A percentile compares a stretch with the other conserved stretches of the same genome.
These are phyloP conservation scores for Monilinia fructicola DNA, from an alignment of 2,329 filamentous ascomycete species.

Conservation along the genomic window DNA sequence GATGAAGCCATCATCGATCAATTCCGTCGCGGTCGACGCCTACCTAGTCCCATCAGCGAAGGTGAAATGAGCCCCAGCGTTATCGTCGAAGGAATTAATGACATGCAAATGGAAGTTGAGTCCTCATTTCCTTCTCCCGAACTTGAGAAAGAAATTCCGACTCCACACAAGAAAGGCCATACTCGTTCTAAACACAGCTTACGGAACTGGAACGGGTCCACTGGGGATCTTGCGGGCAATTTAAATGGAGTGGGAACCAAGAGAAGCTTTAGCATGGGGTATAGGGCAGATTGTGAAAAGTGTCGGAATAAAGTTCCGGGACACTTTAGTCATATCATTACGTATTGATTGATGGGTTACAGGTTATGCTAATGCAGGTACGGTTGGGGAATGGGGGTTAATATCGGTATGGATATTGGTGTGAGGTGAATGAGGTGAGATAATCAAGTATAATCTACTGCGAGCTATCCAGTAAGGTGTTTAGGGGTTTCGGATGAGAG, in stretches of 20 bases:
- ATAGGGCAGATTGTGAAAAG: conserved; percentile 74
- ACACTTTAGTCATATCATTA: conserved; percentile 78
- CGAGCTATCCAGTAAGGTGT: not conserved
- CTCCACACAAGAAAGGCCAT: conserved; percentile 40
- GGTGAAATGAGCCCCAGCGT: conserved; percentile 39
- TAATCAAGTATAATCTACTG: not conserved
- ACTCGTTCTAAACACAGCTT: conserved; percentile 40
- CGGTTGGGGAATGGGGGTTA: not conserved
- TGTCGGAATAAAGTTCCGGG: conserved; percentile 72
- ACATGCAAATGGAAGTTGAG: conserved; percentile 41
- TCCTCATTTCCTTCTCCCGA: conserved; percentile 25
- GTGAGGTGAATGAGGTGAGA: not conserved
- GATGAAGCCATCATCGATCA: conserved; percentile 32
- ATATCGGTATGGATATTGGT: not conserved
- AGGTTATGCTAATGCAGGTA: conserved; percentile 12
- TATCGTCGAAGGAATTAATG: conserved; percentile 35
- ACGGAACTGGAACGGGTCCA: conserved; percentile 36
- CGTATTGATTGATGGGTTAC: conserved; percentile 29
- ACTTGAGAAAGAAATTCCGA: conserved; percentile 29
- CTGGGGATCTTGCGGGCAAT: conserved; percentile 29
- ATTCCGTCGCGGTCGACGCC: conserved; percentile 35
- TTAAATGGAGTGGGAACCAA: conserved; percentile 53
- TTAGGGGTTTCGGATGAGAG: not conserved
- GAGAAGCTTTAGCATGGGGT: conserved; percentile 75
- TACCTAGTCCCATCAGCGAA: conserved; percentile 42